Evolutionary conservation across 805 yeast genomes (phyloP).

Genomic region (Saturnispora mendoncae): DNA sequence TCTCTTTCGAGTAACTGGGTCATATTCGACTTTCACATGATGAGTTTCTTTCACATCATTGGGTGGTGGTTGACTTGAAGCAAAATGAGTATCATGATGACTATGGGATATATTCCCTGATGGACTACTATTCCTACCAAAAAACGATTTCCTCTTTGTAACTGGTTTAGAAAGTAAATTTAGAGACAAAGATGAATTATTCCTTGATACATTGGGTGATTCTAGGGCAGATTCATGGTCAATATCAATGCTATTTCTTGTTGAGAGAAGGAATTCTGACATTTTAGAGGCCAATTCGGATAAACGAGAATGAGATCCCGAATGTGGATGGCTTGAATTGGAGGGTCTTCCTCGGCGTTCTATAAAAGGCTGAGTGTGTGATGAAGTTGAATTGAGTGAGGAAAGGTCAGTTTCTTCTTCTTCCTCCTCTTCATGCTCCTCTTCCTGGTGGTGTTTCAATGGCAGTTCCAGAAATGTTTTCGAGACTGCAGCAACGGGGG

Average conservation of each 20-base stretch:
- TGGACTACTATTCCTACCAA: slow-evolving; percentile 10
- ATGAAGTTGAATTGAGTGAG: not conserved
- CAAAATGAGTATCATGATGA: not conserved
- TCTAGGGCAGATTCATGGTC: slow-evolving; percentile 8
- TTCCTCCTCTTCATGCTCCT: too few species aligned
- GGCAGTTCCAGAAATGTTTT: too few species aligned
- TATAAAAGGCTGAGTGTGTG: not conserved
- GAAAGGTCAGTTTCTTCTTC: slow-evolving; percentile 1
- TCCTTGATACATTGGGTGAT: slow-evolving; percentile 20
- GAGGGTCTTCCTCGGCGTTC: slow-evolving; percentile 1
- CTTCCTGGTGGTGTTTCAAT: too few species aligned
- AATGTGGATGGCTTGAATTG: not conserved
- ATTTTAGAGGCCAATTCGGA: slow-evolving; percentile 25
- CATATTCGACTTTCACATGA: slow-evolving; percentile 73
- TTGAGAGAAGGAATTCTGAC: slow-evolving; percentile 20
- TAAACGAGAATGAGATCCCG: slow-evolving; percentile 18
- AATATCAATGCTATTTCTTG: slow-evolving; percentile 15
- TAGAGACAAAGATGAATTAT: slow-evolving; percentile 21
- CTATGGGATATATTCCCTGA: slow-evolving; percentile 5
- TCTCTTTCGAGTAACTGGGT: slow-evolving; percentile 75
- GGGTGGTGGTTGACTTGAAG: slow-evolving; percentile 4
- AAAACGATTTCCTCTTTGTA: slow-evolving; percentile 9
- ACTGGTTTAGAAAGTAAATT: slow-evolving; percentile 14
- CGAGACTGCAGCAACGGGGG: slow-evolving; percentile 8
- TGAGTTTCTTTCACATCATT: slow-evolving; percentile 70